A percentile compares a stretch with the other conserved stretches of the same genome.
Conservation (phyloP, 2,329 filamentous ascomycete genomes). For the Aspergillus brasiliensis region DNA sequence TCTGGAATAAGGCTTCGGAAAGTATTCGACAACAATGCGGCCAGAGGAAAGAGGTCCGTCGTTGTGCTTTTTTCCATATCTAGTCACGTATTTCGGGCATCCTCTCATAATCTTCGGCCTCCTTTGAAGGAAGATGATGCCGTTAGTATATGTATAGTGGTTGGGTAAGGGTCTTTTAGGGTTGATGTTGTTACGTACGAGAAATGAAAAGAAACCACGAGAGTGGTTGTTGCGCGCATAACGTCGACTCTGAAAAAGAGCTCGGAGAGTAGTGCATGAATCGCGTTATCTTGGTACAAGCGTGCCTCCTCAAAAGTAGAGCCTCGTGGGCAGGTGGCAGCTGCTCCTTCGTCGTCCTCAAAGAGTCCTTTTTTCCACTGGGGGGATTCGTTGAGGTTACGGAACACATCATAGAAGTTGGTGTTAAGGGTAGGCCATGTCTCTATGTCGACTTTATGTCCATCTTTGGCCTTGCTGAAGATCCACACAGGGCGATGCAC, state of each 20-base stretch:
- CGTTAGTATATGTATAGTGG: background rate
- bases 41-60: slow-evolving; percentile 26
- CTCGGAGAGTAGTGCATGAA: slow-evolving; percentile 30
- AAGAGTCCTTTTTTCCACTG: slow-evolving; percentile 22
- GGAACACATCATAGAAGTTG: slow-evolving; percentile 28
- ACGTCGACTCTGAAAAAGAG: slow-evolving; percentile 22
- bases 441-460: slow-evolving; percentile 19
- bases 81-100: slow-evolving; percentile 30
- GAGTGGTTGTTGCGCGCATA: background rate
- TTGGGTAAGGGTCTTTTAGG: no score
- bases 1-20: background rate
- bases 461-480: slow-evolving; percentile 23
- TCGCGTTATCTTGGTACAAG: slow-evolving; percentile 23
- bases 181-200: no score
- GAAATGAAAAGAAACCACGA: no score
- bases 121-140: no score
- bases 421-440: slow-evolving; percentile 27
- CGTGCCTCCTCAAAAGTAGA: slow-evolving; percentile 11
- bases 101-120: slow-evolving; percentile 21
- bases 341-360: slow-evolving; percentile 13
- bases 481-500: slow-evolving; percentile 25
- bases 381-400: slow-evolving; percentile 26
- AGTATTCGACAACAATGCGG: slow-evolving; percentile 21
- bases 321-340: background rate
- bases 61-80: slow-evolving; percentile 24